These are phyloP conservation scores for Wallemia hederae DNA, from an alignment of 1,284 basidiomycete species.

Conservation along the genomic window DNA sequence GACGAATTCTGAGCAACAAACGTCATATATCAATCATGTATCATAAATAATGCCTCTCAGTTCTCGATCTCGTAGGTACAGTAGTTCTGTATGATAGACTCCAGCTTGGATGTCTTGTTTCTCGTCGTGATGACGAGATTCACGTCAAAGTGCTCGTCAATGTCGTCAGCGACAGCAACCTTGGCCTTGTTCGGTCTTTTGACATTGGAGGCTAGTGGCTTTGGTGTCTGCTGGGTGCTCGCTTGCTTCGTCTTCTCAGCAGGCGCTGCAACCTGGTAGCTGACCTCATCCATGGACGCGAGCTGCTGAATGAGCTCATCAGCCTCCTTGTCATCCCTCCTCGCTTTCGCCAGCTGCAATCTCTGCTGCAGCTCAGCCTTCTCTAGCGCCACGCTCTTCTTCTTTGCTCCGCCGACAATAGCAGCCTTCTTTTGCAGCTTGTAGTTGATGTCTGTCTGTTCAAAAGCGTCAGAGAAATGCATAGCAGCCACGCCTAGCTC, in stretches of 20 bases:
- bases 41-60: background rate
- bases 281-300: background rate
- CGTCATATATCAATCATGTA: background rate
- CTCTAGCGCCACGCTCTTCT: background rate
- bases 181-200: background rate
- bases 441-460: background rate
- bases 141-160: background rate
- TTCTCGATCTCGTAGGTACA: background rate
- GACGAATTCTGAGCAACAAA: background rate
- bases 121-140: background rate
- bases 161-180: background rate
- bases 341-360: background rate
- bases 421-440: background rate
- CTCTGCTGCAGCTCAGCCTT: background rate
- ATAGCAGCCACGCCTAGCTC: conserved; percentile 5
- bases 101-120: background rate
- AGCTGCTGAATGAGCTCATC: background rate
- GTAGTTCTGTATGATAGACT: background rate
- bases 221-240: background rate
- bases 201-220: background rate
- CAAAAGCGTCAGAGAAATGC: background rate
- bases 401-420: background rate
- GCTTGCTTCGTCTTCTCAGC: background rate
- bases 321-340: background rate
- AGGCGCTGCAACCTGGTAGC: background rate